Evolutionary conservation across 441 rosid genomes (phyloP), one percentile per base, ranked within the genome.

Genomic region (Eruca vesicaria): DNA sequence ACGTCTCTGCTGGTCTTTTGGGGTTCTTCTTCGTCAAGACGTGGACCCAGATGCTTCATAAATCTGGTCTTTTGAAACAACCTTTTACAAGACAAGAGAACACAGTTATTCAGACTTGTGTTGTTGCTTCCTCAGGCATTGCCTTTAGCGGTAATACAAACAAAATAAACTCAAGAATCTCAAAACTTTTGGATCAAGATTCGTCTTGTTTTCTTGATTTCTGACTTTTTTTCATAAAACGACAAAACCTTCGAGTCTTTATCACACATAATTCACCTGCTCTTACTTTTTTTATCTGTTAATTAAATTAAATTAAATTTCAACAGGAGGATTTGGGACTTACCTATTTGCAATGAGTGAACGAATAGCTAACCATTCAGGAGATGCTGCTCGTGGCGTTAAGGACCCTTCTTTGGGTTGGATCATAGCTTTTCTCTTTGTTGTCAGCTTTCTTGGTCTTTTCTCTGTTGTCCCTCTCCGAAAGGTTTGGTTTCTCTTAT

Each of bases 81-180:
- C 95, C 96, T 9, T 92, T 92, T 76, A 90, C 98, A 0, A 77
- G 97, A 64, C 97, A 94, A 74, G 97, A 94, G 78, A 92, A 89
- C 43, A 92, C 97, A 2, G 93, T 94, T 67, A 88, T 93, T 43
- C 98, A 93, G 71, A 93, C 98, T 1, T 91, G 93, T 65, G 87
- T 90, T 0, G 97, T 94, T 66, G 97, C 97, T 19, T 90, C 97
- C 16, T 92, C 97, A 4, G 97, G 97, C 62, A 94, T 92, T 68
- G 98, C 98, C 53, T 94, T 92, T 72, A 92, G 97, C 87, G 86
- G 97, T 93, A 77, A 71, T 71, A 71, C 21, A 58, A 71, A 77
- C 72, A 65, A 58, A 6, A 41, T 35, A 23, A 60, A 31, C 26
- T 52, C 15, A 23, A 68, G 53, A 26, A 32, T 16, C 7, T 56